Conservation (phyloP, 371 early-diverging fungal genomes). For the Syncephalastrum contaminatum region DNA sequence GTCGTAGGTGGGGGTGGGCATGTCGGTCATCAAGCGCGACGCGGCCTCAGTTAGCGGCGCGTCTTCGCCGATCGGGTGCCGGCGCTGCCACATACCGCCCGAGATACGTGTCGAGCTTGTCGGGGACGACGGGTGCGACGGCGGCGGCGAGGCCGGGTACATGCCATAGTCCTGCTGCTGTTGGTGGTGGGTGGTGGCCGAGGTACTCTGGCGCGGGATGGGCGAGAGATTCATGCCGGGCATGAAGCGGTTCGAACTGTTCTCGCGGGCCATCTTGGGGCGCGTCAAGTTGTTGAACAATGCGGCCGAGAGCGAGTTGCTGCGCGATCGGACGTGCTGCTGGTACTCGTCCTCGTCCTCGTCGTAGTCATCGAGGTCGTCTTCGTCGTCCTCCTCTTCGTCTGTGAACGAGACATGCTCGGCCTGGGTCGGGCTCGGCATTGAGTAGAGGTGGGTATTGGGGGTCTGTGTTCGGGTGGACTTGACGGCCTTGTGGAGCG, state of each 20-base stretch:
- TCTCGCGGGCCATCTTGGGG: slow-evolving; percentile 6
- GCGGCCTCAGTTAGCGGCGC: slow-evolving; percentile 40
- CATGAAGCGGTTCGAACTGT: slow-evolving; percentile 9
- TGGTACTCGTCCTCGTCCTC: slow-evolving; percentile 43
- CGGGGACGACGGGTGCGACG: slow-evolving; percentile 63
- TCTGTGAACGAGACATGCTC: slow-evolving; percentile 30
- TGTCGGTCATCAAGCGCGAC: slow-evolving; percentile 39
- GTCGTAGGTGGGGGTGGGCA: slow-evolving; percentile 17
- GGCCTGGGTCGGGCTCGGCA: slow-evolving; percentile 30
- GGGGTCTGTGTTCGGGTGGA: slow-evolving; percentile 17
- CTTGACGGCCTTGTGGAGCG: slow-evolving; percentile 57
- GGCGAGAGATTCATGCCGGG: slow-evolving; percentile 41
- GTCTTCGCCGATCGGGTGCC: slow-evolving; percentile 27
- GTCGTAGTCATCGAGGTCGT: slow-evolving; percentile 41
- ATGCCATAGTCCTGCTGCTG: slow-evolving; percentile 32
- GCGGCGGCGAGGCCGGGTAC: slow-evolving; percentile 60
- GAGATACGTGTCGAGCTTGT: slow-evolving; percentile 49
- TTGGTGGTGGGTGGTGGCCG: slow-evolving; percentile 17
- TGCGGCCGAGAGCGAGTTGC: slow-evolving; percentile 30
- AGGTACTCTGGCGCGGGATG: slow-evolving; percentile 33
- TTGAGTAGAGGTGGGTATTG: slow-evolving; percentile 28
- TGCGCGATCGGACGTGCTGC: slow-evolving; percentile 17
- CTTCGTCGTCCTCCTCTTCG: slow-evolving; percentile 42
- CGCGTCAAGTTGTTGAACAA: slow-evolving; percentile 16
- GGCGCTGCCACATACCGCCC: slow-evolving; percentile 29